These are phyloP conservation scores for Trichoderma orchidacearum DNA, from an alignment of 495 filamentous ascomycete genomes.

Conservation along the genomic window DNA sequence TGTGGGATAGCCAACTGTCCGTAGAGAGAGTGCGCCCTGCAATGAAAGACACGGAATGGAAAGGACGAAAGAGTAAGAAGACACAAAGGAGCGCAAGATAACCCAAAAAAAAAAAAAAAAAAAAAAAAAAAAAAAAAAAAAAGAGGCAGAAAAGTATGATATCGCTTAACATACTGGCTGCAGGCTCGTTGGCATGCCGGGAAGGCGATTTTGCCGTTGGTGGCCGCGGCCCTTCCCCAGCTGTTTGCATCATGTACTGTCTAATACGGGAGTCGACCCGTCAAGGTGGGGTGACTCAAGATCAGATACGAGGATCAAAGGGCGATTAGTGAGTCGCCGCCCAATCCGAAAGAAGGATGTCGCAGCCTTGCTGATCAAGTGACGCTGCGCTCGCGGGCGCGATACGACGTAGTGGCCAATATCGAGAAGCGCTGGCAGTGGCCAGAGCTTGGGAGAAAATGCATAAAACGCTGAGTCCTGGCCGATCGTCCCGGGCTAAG, in stretches of 20 bases:
- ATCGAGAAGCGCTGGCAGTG: background rate
- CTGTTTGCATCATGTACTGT: background rate
- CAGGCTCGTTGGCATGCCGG: background rate
- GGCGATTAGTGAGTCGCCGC: background rate
- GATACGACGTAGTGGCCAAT: background rate
- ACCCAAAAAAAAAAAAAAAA: no score
- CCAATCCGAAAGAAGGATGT: background rate
- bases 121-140: no score
- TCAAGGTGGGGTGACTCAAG: background rate
- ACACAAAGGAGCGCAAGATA: no score
- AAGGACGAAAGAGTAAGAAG: no score
- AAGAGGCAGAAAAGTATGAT: no score
- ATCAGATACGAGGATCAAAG: background rate
- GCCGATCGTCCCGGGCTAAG: background rate
- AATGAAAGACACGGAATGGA: no score
- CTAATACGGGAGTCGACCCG: no score
- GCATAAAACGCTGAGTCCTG: no score
- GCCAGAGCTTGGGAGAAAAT: no score
- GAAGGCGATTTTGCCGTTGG: background rate
- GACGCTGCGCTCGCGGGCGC: background rate
- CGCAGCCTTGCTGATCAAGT: background rate
- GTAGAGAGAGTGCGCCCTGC: no score
- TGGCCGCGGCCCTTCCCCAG: background rate
- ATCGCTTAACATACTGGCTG: no score
- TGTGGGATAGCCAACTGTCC: no score